Base-by-base conservation (phyloP, 2,329 filamentous ascomycete species). In the Trichoderma arundinaceum region DNA sequence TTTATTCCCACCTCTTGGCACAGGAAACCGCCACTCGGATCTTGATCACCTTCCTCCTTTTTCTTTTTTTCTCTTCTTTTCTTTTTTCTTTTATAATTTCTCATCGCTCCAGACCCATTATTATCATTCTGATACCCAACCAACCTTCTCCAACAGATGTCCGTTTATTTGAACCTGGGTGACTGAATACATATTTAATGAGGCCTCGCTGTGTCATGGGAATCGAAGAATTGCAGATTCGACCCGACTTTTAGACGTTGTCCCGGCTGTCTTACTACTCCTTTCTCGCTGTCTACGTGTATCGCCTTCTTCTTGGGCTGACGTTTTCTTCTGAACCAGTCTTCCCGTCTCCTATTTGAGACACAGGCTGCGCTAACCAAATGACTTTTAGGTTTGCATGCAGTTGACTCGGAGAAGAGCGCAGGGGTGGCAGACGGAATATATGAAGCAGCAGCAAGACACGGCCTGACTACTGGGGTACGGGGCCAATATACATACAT, bases 111-210 rank as follows among this genome's bases (percentile, higher is more conserved):
- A 63, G 49, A 53, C 57, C 59, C 59, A 63, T 44, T 63, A 63
- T 63, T 51, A 63, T 54, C 48, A 63, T 44, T 63, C 59, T 63
- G 59, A 63, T 63, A 63, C 59, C 59, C 59, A 63, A 54, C 59
- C 49, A 54, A 63, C 49, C 48, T 44, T 63, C n/a, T 63, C 59
- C 59, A 61, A 63, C 39, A 53, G 22, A 53, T 35, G 39, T 46
- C 59, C 38, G 12, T 53, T 44, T 13, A 22, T 52, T 28, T 5
- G 28, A 38, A 22, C 38, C 12, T 33, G 49, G 38, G 59, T 63
- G 59, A 63, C 49, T 28, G 22, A 28, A 38, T 43, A 53, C 8
- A 7, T 39, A 12, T 13, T 39, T 33, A 60, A 17, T 60, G 32
- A 60, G 57, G 44, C 13, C 1, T 17, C 33, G 13, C 28, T 54